phyloP scores from a whole-genome alignment of 1,284 basidiomycete species.

The Cryptococcus sp. region DNA sequence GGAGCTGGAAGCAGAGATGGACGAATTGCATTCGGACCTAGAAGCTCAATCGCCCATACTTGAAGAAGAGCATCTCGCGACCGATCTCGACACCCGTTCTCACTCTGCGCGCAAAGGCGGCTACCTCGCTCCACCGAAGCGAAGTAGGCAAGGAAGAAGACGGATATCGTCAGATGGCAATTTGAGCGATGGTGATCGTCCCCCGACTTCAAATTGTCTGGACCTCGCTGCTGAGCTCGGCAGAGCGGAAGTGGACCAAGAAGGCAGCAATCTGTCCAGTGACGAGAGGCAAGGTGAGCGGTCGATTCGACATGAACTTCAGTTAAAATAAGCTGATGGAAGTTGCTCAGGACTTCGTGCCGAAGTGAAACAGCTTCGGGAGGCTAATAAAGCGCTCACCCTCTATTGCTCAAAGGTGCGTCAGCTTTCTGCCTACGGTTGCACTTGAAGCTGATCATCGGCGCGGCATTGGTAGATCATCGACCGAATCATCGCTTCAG shows the following conservation, averaged over 20 bases:
- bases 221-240: slow-evolving; percentile 88
- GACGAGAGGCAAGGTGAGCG: slow-evolving; percentile 18
- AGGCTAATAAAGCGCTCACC: slow-evolving; percentile 90
- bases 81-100: slow-evolving; percentile 41
- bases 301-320: slow-evolving; percentile 9
- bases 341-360: slow-evolving; percentile 59
- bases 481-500: slow-evolving; percentile 88
- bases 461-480: slow-evolving; percentile 61
- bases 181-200: slow-evolving; percentile 72
- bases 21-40: slow-evolving; percentile 40
- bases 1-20: slow-evolving; percentile 41
- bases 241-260: slow-evolving; percentile 61
- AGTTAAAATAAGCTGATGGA: not conserved
- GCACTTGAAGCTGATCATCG: not conserved
- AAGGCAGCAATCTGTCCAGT: slow-evolving; percentile 67
- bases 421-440: too few relatives aligned
- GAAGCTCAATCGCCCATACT: slow-evolving; percentile 33
- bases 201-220: slow-evolving; percentile 76
- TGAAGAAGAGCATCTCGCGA: slow-evolving; percentile 31
- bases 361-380: slow-evolving; percentile 86
- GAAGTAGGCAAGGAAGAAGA: slow-evolving; percentile 6
- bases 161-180: slow-evolving; percentile 61
- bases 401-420: slow-evolving; percentile 82
- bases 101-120: too few relatives aligned
- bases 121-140: not conserved